Evolutionary conservation across 1,284 basidiomycete genomes (phyloP).

Genomic region (Abortiporus biennis): DNA sequence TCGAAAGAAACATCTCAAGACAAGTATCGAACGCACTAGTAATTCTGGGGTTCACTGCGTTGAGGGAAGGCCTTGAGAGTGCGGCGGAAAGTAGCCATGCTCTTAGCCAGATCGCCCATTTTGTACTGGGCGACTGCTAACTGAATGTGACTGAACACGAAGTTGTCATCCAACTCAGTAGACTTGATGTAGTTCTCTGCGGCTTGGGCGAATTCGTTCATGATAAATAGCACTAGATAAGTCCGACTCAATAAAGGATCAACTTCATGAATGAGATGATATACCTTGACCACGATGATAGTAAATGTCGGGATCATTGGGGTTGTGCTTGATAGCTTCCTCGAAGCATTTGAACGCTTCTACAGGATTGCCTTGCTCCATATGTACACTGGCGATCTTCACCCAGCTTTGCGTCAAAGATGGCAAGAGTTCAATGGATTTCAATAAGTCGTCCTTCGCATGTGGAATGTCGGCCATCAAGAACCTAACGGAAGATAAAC

Average conservation of each 20-base stretch:
- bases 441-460: constrained; percentile 84
- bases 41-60: constrained; percentile 84
- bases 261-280: background rate
- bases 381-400: constrained; percentile 96
- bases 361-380: constrained; percentile 85
- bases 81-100: constrained; percentile 86
- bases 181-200: constrained; percentile 91
- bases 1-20: background rate
- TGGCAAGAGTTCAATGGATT: constrained; percentile 71
- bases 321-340: constrained; percentile 78
- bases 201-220: constrained; percentile 84
- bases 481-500: constrained; percentile 50
- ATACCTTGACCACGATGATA: constrained; percentile 97
- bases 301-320: constrained; percentile 92
- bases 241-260: background rate
- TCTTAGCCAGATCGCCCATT: constrained; percentile 67
- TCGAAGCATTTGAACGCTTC: constrained; percentile 92
- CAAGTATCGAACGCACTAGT: constrained; percentile 60
- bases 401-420: constrained; percentile 88
- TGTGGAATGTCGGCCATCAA: constrained; percentile 80
- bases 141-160: constrained; percentile 96
- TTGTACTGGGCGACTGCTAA: constrained; percentile 98
- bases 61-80: constrained; percentile 80
- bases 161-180: constrained; percentile 74
- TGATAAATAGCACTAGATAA: constrained; percentile 85